Percentiles rank a stretch among this genome's conserved stretches.
These are phyloP conservation scores for Sextonia rubra DNA, from an alignment of 164 flowering plant genomes.

Conservation along the genomic window DNA sequence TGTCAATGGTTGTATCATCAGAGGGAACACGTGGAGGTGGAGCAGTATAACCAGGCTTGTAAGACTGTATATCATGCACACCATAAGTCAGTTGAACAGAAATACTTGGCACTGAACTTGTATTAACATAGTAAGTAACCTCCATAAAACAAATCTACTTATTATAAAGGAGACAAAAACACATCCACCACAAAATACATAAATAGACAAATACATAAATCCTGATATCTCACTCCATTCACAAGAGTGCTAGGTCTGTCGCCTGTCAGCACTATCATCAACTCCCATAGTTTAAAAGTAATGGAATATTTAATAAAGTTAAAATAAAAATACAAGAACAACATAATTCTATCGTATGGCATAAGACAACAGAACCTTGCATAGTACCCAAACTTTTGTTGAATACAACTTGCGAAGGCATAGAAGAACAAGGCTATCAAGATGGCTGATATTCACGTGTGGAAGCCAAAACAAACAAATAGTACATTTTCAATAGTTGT, in stretches of 20 bases:
- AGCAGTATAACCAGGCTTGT: conserved; percentile 85
- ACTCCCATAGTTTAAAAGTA: too few species aligned
- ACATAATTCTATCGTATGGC: too few species aligned
- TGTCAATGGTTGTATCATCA: conserved; percentile 76
- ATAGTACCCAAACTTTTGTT: too few species aligned
- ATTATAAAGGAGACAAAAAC: neutral
- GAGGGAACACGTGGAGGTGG: conserved; percentile 55
- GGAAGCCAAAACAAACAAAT: too few species aligned
- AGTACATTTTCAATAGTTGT: too few species aligned
- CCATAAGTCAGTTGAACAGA: neutral
- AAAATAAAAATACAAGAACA: too few species aligned
- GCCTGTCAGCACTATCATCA: neutral
- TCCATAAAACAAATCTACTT: neutral
- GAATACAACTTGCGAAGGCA: too few species aligned
- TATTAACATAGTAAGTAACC: neutral
- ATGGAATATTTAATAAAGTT: too few species aligned
- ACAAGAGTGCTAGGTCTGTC: neutral
- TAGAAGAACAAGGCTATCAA: too few species aligned
- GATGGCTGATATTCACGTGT: too few species aligned
- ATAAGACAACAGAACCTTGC: too few species aligned
- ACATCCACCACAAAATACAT: neutral
- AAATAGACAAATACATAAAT: neutral
- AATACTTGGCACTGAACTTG: neutral
- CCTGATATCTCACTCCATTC: neutral
- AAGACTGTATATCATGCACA: conserved; percentile 44